Base-by-base conservation (phyloP, 2,329 filamentous ascomycete genomes). In the Colletotrichum sansevieriae region DNA sequence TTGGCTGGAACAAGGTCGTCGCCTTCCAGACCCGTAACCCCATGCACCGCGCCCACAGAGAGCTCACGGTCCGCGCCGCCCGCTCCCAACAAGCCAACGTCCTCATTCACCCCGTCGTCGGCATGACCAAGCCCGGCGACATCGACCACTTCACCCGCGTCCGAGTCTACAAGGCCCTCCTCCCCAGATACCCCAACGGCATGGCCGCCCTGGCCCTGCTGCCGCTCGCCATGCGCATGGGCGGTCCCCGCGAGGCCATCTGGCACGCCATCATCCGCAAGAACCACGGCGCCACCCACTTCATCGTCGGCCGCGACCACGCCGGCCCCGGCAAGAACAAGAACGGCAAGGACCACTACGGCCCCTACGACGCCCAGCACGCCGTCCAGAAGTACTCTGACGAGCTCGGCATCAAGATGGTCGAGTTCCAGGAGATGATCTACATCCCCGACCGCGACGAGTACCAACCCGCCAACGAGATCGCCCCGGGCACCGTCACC, bases 221-320 rank as follows among this genome's bases (percentile, higher is more conserved):
- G 63, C 95, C 95, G 68, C 88, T 99, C 72, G 96, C 96, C 76
- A 99, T 99, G 96, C 92, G 96, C 79, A 99, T 99, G 96, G 96
- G 94, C 78, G 96, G 96, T 76, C 96, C 96, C 72, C 93, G 96
- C 74, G 96, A 99, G 86, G 96, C 96, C 74, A 94, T 99, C 84
- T 99, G 96, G 96, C 96, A 99, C 87, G 96, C 96, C 78, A 97
- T 99, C 77, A 99, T 99, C 87, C 94, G 96, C 80, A 99, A 98
- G 91, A 99, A 99, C 84, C 95, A 98, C 84, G 96, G 96, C 76
- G 94, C 95, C 55, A 98, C 96, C 15, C 96, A 99, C 88, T 99
- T 99, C 87, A 99, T 99, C 76, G 95, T 99, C 73, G 96, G 96
- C 70, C 94, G 96, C 85, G 96, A 99, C 84, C 96, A 99, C 83